A percentile compares a stretch with the other conserved stretches of the same genome.
Evolutionary conservation across 805 yeast genomes (phyloP).

Genomic region (Saturnispora sekii): DNA sequence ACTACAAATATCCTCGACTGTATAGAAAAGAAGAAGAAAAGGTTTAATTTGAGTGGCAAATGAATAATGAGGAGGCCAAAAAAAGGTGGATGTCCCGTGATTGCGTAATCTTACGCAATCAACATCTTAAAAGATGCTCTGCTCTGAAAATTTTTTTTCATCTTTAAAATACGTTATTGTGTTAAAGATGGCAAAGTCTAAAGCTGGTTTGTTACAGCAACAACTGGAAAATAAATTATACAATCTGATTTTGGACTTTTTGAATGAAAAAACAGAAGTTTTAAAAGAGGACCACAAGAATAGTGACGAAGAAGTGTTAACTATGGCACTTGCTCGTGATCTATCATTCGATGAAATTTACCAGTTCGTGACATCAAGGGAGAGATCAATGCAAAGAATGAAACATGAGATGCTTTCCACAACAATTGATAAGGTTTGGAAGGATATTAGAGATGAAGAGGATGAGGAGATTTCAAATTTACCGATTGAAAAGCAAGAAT

Average conservation of each 20-base stretch:
- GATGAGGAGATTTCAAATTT: constrained; percentile 39
- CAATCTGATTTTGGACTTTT: constrained; percentile 42
- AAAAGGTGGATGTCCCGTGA: too few relatives aligned
- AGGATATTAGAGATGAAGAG: constrained; percentile 50
- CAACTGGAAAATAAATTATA: constrained; percentile 48
- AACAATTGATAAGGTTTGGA: constrained; percentile 51
- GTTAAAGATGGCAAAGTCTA: constrained; percentile 7
- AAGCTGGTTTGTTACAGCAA: constrained; percentile 20
- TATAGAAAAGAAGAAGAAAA: not conserved
- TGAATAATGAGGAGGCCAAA: not conserved
- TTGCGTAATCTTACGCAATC: not conserved
- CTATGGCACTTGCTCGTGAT: constrained; percentile 54
- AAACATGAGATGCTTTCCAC: constrained; percentile 57
- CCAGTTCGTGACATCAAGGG: constrained; percentile 54
- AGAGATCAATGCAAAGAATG: constrained; percentile 56
- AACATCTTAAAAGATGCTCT: too few relatives aligned
- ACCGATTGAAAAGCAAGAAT: constrained; percentile 20
- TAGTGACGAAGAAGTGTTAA: constrained; percentile 13
- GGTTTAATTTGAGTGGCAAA: not conserved
- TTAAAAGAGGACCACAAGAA: constrained; percentile 13
- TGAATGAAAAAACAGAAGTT: constrained; percentile 51
- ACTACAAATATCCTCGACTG: not conserved
- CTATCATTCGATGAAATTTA: constrained; percentile 41
- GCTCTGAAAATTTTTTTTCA: not conserved
- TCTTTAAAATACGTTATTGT: not conserved